A percentile compares a stretch with the other conserved stretches of the same genome.
Conservation (phyloP, 148 eudicot genomes). For the Silene uniflora region DNA sequence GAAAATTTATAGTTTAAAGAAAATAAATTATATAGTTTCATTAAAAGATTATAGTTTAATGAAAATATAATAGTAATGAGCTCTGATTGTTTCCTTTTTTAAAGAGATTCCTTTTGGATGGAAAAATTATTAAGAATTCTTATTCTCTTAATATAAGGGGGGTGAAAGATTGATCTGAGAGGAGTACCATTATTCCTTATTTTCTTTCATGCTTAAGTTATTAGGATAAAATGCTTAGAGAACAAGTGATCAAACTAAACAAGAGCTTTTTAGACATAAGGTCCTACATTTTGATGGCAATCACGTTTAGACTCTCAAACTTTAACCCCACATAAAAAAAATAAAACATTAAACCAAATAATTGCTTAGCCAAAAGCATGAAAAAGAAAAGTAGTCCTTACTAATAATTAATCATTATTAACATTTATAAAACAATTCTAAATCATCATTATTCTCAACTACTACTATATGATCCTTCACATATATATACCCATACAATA, state of each 20-base stretch:
- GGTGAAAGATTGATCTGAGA: too few relatives aligned
- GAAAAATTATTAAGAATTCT: too few relatives aligned
- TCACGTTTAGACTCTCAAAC: conserved; percentile 32
- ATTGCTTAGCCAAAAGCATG: conserved; percentile 43
- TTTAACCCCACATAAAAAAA: conserved; percentile 29
- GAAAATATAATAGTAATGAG: too few relatives aligned
- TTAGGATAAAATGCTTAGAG: conserved; percentile 8
- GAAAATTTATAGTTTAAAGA: too few relatives aligned
- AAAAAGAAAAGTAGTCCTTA: conserved; percentile 15
- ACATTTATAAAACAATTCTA: conserved; percentile 16
- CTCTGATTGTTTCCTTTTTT: too few relatives aligned
- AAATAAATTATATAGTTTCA: too few relatives aligned
- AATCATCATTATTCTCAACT: conserved; percentile 21
- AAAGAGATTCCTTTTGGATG: too few relatives aligned
- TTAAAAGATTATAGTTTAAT: too few relatives aligned
- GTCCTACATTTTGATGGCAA: conserved; percentile 46
- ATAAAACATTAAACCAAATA: conserved; percentile 30
- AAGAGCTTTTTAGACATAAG: conserved; percentile 23
- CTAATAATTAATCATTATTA: conserved; percentile 11
- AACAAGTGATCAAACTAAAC: conserved; percentile 3
- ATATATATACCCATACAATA: conserved; percentile 16
- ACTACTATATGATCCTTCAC: conserved; percentile 16
- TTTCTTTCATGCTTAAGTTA: too few relatives aligned
- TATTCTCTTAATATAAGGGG: too few relatives aligned
- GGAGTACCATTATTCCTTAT: too few relatives aligned